Percentiles rank a stretch among this genome's conserved stretches.
Conservation (phyloP, 2,329 filamentous ascomycete species). For the Verticillium zaregamsianum region DNA sequence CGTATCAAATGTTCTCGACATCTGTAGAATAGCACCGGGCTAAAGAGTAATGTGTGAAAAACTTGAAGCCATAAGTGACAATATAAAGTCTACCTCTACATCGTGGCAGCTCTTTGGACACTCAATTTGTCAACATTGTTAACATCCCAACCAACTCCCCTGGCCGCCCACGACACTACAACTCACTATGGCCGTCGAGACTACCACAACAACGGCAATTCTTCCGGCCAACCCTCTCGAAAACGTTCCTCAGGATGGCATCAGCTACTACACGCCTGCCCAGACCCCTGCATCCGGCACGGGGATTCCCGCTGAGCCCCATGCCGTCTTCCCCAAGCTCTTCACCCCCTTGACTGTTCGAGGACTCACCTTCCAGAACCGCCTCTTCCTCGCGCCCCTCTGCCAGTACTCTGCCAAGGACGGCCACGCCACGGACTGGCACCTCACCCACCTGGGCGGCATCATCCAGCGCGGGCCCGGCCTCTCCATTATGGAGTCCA, state of each 20-base stretch:
- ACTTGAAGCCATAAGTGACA: too few species aligned
- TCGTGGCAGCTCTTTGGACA: too few species aligned
- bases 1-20: too few species aligned
- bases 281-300: conserved; percentile 40
- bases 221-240: background rate
- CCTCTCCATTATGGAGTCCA: conserved; percentile 54
- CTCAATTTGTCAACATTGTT: too few species aligned
- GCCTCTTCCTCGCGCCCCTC: conserved; percentile 41
- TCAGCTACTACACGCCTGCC: conserved; percentile 40
- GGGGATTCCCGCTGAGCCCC: conserved; percentile 32
- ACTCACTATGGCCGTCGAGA: too few species aligned
- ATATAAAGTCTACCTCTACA: too few species aligned
- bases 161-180: too few species aligned
- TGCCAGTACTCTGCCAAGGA: conserved; percentile 41
- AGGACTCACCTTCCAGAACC: conserved; percentile 38
- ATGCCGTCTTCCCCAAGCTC: conserved; percentile 33
- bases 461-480: conserved; percentile 66
- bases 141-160: too few species aligned
- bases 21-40: too few species aligned
- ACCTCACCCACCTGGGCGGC: conserved; percentile 68
- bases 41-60: too few species aligned
- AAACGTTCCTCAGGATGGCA: background rate
- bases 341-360: conserved; percentile 43
- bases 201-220: too few species aligned
- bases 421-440: conserved; percentile 66